phyloP scores from a whole-genome alignment of 139 green algal species.

The Diplosphaera chodatii region DNA sequence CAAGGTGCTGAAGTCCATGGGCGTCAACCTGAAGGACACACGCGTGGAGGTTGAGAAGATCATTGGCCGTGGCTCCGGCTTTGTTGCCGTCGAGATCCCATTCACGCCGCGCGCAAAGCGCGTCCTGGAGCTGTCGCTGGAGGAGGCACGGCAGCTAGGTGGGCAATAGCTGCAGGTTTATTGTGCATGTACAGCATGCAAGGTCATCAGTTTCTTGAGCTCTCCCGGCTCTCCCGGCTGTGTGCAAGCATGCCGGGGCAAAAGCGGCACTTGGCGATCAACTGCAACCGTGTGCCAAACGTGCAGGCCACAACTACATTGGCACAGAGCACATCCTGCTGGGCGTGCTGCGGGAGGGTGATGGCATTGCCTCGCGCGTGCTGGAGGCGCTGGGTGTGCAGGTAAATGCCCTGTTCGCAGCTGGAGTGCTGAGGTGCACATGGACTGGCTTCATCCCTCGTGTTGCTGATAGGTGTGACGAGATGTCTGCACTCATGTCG shows the following conservation, averaged over 20 bases:
- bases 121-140: conserved; percentile 96
- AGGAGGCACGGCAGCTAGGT: conserved; percentile 97
- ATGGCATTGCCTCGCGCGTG: conserved; percentile 95
- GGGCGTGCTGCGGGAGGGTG: conserved; percentile 93
- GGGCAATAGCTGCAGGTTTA: no score
- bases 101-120: conserved; percentile 98
- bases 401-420: no score
- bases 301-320: conserved; percentile 98
- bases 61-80: conserved; percentile 94
- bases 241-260: no score
- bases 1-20: conserved; percentile 99
- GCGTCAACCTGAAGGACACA: conserved; percentile 97
- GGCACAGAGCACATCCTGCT: conserved; percentile 99
- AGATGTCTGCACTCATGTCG: no score
- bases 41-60: conserved; percentile 98
- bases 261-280: no score
- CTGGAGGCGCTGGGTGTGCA: conserved; percentile 89
- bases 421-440: no score
- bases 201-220: no score
- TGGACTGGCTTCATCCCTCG: no score
- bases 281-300: not conserved
- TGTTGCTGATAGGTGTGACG: no score
- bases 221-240: no score
- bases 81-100: conserved; percentile 98
- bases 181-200: no score